Conservation (phyloP, 148 eudicot species). For the Suaeda aralocaspica region DNA sequence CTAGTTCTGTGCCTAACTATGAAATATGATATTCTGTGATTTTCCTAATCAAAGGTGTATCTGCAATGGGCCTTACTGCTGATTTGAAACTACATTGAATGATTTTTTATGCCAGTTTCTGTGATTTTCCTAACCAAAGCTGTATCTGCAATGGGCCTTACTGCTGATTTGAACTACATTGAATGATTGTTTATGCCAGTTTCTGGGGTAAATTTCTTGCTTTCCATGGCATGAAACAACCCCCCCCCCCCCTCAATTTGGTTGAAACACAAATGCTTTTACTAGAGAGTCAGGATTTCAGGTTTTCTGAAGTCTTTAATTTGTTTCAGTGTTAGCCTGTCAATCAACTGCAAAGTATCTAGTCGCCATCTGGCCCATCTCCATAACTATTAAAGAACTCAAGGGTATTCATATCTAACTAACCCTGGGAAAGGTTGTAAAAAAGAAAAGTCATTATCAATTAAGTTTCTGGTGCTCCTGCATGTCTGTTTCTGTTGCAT, state of each 20-base stretch:
- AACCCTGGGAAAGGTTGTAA: not conserved
- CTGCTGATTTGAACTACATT: too few relatives aligned
- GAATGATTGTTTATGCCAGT: slow-evolving; percentile 1
- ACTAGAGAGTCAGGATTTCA: too few relatives aligned
- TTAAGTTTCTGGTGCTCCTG: not conserved
- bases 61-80: not conserved
- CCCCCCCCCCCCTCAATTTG: not conserved
- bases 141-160: slow-evolving; percentile 1
- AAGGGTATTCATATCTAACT: not conserved
- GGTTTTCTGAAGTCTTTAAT: not conserved
- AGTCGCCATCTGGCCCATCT: not conserved
- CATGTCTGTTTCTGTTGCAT: not conserved
- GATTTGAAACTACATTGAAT: not conserved
- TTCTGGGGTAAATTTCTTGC: not conserved
- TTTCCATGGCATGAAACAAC: too few relatives aligned
- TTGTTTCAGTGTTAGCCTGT: not conserved
- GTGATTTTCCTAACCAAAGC: too few relatives aligned
- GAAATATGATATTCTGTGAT: not conserved
- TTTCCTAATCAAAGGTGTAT: not conserved
- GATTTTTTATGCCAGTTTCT: not conserved
- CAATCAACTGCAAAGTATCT: not conserved
- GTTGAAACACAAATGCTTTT: not conserved
- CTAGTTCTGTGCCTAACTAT: not conserved
- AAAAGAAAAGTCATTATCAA: not conserved
- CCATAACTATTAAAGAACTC: not conserved